Base-by-base conservation (phyloP, 139 green algal genomes). In the Chlorella sorokiniana region DNA sequence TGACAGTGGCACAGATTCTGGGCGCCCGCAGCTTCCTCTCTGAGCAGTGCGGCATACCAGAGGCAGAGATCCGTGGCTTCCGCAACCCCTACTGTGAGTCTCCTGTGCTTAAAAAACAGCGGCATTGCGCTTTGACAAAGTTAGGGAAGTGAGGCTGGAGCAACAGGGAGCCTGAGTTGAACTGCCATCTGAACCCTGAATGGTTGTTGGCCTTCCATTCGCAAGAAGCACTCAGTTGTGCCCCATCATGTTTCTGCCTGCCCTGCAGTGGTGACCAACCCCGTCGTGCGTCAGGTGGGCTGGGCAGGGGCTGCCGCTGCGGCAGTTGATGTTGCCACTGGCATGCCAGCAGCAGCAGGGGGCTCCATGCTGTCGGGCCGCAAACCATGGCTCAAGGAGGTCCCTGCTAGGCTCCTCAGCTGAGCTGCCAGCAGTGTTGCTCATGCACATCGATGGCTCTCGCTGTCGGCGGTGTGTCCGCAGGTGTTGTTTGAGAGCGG, bases 11-110 rank as follows among this genome's bases (percentile, higher is more conserved):
- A 1, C 33, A 78, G 35, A 78, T 78, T 22, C 71, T 78, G 51
- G 42, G 69, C 1, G 67, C 67, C 38, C 52, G 54, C 38, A 6
- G 20, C 18, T 73, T 73, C 38, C 67, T 73, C 33, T 45, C 38
- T 29, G 44, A 69, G 54, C 27, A 79, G 73, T 79, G 73, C 35
- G 73, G 73, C 73, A 79, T 79, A 52, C 73, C 73, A 38, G 73
- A 29, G 2, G 73, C 37, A 14, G 54, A 54, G 0, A 79, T 79
- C 73, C 52, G 73, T 0, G 73, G 73, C 73, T 79, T 79, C 52
- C 54, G 73, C 37, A 33, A 11, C 8, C 73, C 73, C 25, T 79
- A 69, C 27, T 38, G n/a, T n/a, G n/a, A n/a, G n/a, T n/a, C n/a
- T n/a, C n/a, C n/a, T n/a, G n/a, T n/a, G n/a, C n/a, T n/a, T n/a